Percentiles rank a stretch among this genome's conserved stretches.
Evolutionary conservation across 2,329 filamentous ascomycete species (phyloP).

Genomic region (Aplosporella prunicola): DNA sequence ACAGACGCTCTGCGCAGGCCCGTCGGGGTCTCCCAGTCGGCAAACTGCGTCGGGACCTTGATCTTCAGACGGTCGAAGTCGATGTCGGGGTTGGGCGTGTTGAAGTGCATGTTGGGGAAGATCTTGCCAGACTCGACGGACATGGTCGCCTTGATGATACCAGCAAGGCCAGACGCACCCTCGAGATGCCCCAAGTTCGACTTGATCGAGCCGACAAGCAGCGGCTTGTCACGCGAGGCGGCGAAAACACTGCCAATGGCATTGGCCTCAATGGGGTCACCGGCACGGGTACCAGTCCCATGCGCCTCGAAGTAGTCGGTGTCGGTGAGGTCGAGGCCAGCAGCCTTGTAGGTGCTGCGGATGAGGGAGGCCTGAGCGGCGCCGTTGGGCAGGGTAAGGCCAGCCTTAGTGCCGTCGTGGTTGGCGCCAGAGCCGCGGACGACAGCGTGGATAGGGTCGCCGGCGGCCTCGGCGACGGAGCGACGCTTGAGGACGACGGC

Average conservation of each 20-base stretch:
- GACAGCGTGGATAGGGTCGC: conserved; percentile 41
- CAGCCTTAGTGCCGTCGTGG: conserved; percentile 46
- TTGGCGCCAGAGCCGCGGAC: conserved; percentile 34
- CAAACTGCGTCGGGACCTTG: conserved; percentile 10
- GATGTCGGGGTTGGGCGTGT: conserved; percentile 11
- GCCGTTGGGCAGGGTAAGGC: conserved; percentile 49
- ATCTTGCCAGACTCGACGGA: conserved; percentile 17
- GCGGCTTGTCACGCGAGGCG: conserved; percentile 17
- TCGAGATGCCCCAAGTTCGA: conserved; percentile 24
- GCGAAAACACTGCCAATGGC: conserved; percentile 16
- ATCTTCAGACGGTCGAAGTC: conserved; percentile 10
- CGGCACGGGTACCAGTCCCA: conserved; percentile 51
- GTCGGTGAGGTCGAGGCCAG: conserved; percentile 21
- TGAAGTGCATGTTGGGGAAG: conserved; percentile 17
- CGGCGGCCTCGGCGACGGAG: conserved; percentile 46
- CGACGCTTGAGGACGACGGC: conserved; percentile 50
- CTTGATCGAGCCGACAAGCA: conserved; percentile 17
- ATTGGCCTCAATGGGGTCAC: conserved; percentile 31
- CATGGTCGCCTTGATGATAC: conserved; percentile 20
- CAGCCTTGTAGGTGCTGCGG: conserved; percentile 24
- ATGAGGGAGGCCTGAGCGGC: conserved; percentile 34
- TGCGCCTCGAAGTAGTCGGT: conserved; percentile 23
- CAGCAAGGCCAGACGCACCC: conserved; percentile 18
- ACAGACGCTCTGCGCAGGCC: conserved; percentile 13
- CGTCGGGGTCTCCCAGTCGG: conserved; percentile 10